A percentile compares a stretch with the other conserved stretches of the same genome.
phyloP scores from a whole-genome alignment of 140 eudicot species.

The Flaveria floridana region DNA sequence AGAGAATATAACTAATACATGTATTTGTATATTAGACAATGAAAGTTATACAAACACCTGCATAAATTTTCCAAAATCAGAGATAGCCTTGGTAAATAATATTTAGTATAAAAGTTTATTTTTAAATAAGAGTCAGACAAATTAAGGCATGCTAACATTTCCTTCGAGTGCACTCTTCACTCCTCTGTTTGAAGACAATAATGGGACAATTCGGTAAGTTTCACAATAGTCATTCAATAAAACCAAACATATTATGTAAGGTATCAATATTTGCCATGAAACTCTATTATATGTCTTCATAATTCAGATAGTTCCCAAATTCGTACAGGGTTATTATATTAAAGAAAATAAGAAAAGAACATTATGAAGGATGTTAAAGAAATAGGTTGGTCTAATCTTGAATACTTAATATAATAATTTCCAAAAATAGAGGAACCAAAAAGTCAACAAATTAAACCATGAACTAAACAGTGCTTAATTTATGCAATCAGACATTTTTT shows the following conservation, averaged over 20 bases:
- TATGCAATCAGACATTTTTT: too few species aligned
- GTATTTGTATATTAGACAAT: background rate
- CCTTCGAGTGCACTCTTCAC: background rate
- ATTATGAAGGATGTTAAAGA: background rate
- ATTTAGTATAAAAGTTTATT: background rate
- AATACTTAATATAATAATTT: too few species aligned
- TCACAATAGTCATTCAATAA: too few species aligned
- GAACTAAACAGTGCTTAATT: too few species aligned
- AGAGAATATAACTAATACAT: background rate
- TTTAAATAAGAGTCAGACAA: background rate
- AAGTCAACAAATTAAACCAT: too few species aligned
- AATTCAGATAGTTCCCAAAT: background rate
- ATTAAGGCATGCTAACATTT: background rate
- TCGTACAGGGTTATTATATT: background rate
- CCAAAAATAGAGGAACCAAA: too few species aligned
- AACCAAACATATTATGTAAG: too few species aligned
- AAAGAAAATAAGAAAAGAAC: background rate
- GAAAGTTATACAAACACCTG: constrained; percentile 10
- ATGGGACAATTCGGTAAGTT: background rate
- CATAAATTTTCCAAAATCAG: background rate
- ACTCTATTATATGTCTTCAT: background rate
- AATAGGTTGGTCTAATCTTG: too few species aligned
- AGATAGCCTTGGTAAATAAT: background rate
- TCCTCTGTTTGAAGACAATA: background rate
- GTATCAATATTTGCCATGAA: background rate